Percentiles rank a stretch among this genome's conserved stretches.
These are phyloP conservation scores for Hymenoscyphus fraxineus DNA, from an alignment of 2,329 filamentous ascomycete species.

Conservation along the genomic window DNA sequence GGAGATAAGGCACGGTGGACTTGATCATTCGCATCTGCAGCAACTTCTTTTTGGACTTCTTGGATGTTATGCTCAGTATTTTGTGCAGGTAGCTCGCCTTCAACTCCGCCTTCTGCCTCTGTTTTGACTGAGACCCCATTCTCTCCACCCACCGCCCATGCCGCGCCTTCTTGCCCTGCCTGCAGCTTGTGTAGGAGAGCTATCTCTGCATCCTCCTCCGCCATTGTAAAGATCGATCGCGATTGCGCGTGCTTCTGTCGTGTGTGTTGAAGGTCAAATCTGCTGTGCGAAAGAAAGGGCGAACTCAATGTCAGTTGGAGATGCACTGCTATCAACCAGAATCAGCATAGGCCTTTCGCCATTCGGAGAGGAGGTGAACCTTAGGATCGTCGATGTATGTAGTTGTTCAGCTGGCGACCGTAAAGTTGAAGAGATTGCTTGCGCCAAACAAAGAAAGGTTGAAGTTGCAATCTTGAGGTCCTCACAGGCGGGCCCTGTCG, in stretches of 20 bases:
- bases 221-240: slow-evolving; percentile 25
- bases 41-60: slow-evolving; percentile 35
- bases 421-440: not conserved
- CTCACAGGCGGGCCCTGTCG: not conserved
- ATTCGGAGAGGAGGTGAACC: not conserved
- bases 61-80: slow-evolving; percentile 35
- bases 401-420: not conserved
- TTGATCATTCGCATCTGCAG: slow-evolving; percentile 38
- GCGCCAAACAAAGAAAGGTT: slow-evolving; percentile 2
- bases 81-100: slow-evolving; percentile 34
- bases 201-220: slow-evolving; percentile 37
- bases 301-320: not conserved
- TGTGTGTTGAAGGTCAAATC: not conserved
- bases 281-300: not conserved
- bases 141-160: slow-evolving; percentile 31
- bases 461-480: not conserved
- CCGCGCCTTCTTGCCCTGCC: slow-evolving; percentile 33
- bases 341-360: not conserved
- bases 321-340: not conserved
- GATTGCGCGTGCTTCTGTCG: not conserved
- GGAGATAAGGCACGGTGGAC: slow-evolving; percentile 37
- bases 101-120: slow-evolving; percentile 3
- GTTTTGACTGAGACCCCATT: slow-evolving; percentile 22
- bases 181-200: slow-evolving; percentile 37
- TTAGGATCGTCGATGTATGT: not conserved